Conservation (phyloP, 2,329 filamentous ascomycete genomes). For the Colletotrichum spinosum region DNA sequence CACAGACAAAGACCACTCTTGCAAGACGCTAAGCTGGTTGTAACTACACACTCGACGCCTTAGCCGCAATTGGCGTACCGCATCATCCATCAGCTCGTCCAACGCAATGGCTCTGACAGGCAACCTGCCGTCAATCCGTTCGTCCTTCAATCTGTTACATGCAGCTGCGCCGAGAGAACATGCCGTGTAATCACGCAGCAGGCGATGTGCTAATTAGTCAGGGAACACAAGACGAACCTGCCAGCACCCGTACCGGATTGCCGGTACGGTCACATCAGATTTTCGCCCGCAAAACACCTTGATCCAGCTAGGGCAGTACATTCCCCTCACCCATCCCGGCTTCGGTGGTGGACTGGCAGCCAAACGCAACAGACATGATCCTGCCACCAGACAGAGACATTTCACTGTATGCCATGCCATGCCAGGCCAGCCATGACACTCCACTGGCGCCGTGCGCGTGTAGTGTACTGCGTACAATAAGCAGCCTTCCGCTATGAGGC, state of each 20-base stretch:
- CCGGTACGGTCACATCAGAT: conserved; percentile 33
- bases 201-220: conserved; percentile 2
- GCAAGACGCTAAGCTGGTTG: not conserved
- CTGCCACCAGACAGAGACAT: conserved; percentile 28
- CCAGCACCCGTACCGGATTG: conserved; percentile 26
- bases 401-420: no score
- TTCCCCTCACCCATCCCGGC: conserved; percentile 13
- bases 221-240: conserved; percentile 32
- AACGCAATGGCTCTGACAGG: not conserved
- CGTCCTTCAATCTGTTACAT: conserved; percentile 5
- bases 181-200: conserved; percentile 3
- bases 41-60: not conserved
- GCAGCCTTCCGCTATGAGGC: conserved; percentile 35
- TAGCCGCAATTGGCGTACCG: not conserved
- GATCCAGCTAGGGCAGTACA: conserved; percentile 31
- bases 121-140: not conserved
- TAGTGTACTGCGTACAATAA: not conserved
- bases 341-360: conserved; percentile 6
- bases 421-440: conserved; percentile 13
- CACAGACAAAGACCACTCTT: conserved; percentile 15
- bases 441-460: conserved; percentile 18
- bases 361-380: conserved; percentile 28
- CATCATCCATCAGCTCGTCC: conserved; percentile 1
- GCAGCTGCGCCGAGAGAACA: not conserved
- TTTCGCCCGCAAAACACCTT: conserved; percentile 10